Conservation (phyloP, 202 grass and related monocot genomes). For the Digitaria exilis region DNA sequence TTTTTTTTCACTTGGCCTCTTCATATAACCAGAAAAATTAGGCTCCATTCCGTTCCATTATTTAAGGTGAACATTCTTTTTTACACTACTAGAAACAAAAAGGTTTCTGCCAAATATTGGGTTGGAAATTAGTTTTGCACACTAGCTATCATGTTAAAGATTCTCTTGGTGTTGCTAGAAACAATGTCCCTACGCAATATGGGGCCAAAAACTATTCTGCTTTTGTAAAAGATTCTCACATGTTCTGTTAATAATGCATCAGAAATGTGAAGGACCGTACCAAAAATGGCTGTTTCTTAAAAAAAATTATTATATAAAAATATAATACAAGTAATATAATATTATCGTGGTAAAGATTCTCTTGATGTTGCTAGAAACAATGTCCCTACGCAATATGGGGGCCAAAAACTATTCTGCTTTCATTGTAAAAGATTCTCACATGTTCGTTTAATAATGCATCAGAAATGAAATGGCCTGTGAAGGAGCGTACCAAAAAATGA, state of each 20-base stretch:
- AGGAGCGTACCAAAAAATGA: no score
- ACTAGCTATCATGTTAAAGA: neutral
- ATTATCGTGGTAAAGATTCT: neutral
- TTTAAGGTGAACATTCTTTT: neutral
- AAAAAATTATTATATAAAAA: no score
- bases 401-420: neutral
- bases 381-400: neutral
- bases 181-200: neutral
- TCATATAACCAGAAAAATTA: neutral
- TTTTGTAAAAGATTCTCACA: neutral
- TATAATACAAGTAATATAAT: no score
- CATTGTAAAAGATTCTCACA: neutral
- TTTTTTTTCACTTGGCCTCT: neutral
- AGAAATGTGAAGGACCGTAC: neutral
- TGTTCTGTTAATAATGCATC: neutral
- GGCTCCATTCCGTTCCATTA: neutral
- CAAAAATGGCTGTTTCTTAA: no score
- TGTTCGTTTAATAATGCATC: neutral
- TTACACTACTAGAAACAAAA: neutral
- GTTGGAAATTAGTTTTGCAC: neutral
- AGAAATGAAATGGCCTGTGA: neutral
- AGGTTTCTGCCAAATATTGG: neutral
- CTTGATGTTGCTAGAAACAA: neutral
- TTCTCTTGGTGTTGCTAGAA: neutral
- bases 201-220: neutral